Base-by-base conservation (phyloP, 768 basidiomycete species). In the Exidia glandulosa region DNA sequence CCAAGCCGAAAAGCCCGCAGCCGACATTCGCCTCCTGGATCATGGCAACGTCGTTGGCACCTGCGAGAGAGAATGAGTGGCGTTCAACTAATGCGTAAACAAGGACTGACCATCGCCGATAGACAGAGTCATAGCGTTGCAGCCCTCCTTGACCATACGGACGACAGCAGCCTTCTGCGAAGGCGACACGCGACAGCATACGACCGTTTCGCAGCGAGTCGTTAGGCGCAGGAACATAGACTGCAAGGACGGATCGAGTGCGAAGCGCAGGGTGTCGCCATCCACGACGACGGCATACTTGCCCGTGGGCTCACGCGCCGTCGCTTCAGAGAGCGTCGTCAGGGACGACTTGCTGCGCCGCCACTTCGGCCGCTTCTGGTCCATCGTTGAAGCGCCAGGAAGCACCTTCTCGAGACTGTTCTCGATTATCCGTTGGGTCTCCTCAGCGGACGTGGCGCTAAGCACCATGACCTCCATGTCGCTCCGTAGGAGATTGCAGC, bases 101-200 rank as follows among this genome's bases (percentile, higher is more conserved):
- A 97, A 97, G 75, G 91, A 98, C 52, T 95, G 95, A 59, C 92
- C 93, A 66, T 98, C 95, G 10, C 95, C 95, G 59, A 99, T 98
- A 0, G 94, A 90, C 30, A 98, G 72, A 1, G 94, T 95, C 95
- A 97, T 96, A 0, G 94, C 94, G 57, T 91, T 86, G 50, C 88
- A 83, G 10, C 95, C 95, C 66, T 97, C 93, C 67, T 97, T 97
- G 71, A 97, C 91, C 89, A 90, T 61, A 58, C 77, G 84, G 63
- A 98, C 95, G 27, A 91, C 94, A 70, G 94, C 74, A 19, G 95
- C 95, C 74, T 98, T 98, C 76, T 98, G 95, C 0, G 94, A 90
- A 2, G 95, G 95, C 25, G 93, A 95, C 7, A 98, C 95, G 63
- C 95, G 87, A 75, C 95, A 99, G 69, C 95, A 98, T 29, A 99